Conservation (phyloP, 805 yeast genomes). For the Starmerella kuoi region DNA sequence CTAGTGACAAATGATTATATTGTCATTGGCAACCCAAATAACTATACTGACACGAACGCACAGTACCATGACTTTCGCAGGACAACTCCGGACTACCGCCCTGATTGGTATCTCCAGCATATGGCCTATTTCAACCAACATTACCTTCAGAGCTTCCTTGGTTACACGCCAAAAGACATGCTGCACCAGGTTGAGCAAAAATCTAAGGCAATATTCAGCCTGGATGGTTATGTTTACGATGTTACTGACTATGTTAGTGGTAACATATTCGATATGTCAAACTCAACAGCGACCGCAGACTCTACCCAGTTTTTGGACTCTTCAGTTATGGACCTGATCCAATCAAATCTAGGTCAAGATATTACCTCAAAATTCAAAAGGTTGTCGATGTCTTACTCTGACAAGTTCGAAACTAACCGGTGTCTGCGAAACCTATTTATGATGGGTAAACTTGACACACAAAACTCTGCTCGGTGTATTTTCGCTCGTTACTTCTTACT, state of each 20-base stretch:
- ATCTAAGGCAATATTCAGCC: slow-evolving; percentile 25
- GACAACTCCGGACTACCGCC: slow-evolving; percentile 31
- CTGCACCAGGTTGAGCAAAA: slow-evolving; percentile 22
- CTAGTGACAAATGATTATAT: slow-evolving; percentile 26
- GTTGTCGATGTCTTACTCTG: slow-evolving; percentile 22
- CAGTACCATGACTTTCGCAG: slow-evolving; percentile 33
- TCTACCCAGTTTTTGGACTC: slow-evolving; percentile 28
- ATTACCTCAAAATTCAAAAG: slow-evolving; percentile 25
- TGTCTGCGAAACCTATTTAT: slow-evolving; percentile 32
- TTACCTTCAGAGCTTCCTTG: slow-evolving; percentile 30
- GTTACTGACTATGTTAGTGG: slow-evolving; percentile 31
- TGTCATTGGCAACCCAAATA: slow-evolving; percentile 27
- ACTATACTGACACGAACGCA: slow-evolving; percentile 32
- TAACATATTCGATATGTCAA: slow-evolving; percentile 24
- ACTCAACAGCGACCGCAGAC: slow-evolving; percentile 15
- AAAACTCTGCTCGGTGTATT: slow-evolving; percentile 30
- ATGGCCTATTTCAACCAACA: slow-evolving; percentile 29
- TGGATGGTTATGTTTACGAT: slow-evolving; percentile 32
- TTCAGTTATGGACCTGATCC: slow-evolving; percentile 27
- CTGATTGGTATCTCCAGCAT: slow-evolving; percentile 34
- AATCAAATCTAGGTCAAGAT: slow-evolving; percentile 30
- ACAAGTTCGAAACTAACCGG: slow-evolving; percentile 24
- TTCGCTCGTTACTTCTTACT: slow-evolving; percentile 35
- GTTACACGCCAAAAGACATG: slow-evolving; percentile 29
- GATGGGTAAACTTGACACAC: slow-evolving; percentile 33